phyloP scores from a whole-genome alignment of 768 basidiomycete species.

The Dentipellis fragilis region DNA sequence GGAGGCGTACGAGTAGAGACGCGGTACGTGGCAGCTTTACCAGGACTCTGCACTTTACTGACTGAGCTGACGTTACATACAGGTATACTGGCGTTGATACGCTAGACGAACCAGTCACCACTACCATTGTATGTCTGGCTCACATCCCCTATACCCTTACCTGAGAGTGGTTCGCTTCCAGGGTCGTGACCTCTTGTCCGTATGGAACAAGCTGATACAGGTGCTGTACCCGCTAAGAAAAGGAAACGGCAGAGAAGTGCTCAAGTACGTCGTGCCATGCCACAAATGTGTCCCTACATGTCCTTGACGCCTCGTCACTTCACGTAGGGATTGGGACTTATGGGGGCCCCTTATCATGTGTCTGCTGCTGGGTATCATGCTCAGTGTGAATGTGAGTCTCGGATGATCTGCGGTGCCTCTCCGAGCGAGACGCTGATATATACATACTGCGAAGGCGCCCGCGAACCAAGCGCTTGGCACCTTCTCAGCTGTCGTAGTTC shows the following conservation, averaged over 20 bases:
- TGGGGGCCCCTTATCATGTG: constrained; percentile 92
- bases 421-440: neutral
- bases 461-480: constrained; percentile 73
- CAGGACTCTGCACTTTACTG: neutral
- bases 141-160: constrained; percentile 2
- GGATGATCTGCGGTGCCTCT: neutral
- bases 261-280: constrained; percentile 41
- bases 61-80: neutral
- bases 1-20: constrained; percentile 89
- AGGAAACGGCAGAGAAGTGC: constrained; percentile 65
- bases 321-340: constrained; percentile 85
- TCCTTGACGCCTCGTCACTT: neutral
- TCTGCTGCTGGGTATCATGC: constrained; percentile 69
- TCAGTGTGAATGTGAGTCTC: constrained; percentile 66
- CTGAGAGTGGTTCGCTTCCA: constrained; percentile 22
- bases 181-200: constrained; percentile 84
- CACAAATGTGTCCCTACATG: neutral
- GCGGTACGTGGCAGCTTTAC: constrained; percentile 38
- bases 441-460: constrained; percentile 55
- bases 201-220: constrained; percentile 88
- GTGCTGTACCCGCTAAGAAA: constrained; percentile 79
- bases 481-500: constrained; percentile 90
- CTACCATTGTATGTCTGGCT: constrained; percentile 66
- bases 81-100: constrained; percentile 83
- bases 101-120: constrained; percentile 83